Percentiles rank a stretch among this genome's conserved stretches.
phyloP scores from a whole-genome alignment of 805 yeast genomes.

The Komagataella mondaviorum region DNA sequence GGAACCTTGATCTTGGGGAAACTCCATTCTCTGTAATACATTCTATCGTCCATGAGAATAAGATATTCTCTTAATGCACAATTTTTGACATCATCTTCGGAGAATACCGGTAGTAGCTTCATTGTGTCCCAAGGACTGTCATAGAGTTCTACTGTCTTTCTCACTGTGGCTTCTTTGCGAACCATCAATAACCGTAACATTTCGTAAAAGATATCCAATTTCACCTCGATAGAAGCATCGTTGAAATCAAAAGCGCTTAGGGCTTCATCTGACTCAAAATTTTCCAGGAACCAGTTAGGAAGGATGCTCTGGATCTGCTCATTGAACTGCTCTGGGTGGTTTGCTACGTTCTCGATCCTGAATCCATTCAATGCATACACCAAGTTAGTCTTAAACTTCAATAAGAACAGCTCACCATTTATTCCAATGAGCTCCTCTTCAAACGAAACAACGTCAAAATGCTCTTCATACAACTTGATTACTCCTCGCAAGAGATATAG shows the following conservation, averaged over 20 bases:
- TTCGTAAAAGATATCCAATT: constrained; percentile 32
- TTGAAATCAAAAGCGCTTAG: constrained; percentile 20
- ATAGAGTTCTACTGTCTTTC: constrained; percentile 28
- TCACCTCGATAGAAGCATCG: constrained; percentile 26
- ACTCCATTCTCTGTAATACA: constrained; percentile 26
- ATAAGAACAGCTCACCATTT: constrained; percentile 25
- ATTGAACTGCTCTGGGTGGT: constrained; percentile 15
- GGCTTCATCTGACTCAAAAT: constrained; percentile 7
- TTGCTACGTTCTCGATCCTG: constrained; percentile 11
- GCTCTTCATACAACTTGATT: constrained; percentile 33
- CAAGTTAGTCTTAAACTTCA: constrained; percentile 28
- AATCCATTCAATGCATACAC: constrained; percentile 24
- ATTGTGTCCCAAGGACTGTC: constrained; percentile 13
- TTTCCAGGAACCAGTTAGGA: constrained; percentile 3
- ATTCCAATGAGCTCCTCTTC: constrained; percentile 47
- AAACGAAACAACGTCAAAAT: constrained; percentile 42
- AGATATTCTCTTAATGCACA: constrained; percentile 13
- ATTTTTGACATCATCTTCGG: constrained; percentile 5
- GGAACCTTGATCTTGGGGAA: constrained; percentile 21
- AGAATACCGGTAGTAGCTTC: constrained; percentile 10
- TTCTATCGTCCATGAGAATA: constrained; percentile 36
- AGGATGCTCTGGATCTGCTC: constrained; percentile 9
- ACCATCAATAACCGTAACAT: constrained; percentile 23
- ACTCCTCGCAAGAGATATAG: constrained; percentile 36
- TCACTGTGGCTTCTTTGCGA: constrained; percentile 1